A percentile compares a stretch with the other conserved stretches of the same genome.
Conservation (phyloP, 805 yeast genomes). For the Blastobotrys parvus region DNA sequence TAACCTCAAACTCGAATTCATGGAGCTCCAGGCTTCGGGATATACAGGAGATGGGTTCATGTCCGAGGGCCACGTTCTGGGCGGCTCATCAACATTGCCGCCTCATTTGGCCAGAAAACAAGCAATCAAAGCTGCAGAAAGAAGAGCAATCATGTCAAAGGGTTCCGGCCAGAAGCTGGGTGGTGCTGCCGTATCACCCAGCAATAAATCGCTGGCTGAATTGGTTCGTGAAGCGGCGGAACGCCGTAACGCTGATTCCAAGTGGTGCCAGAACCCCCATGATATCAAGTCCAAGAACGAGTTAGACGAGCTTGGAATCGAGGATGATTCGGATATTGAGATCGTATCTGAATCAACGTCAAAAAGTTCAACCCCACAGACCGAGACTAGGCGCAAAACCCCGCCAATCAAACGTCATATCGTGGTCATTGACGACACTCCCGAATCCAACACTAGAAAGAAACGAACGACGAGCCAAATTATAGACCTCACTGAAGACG, state of each 20-base stretch:
- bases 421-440: too few species aligned
- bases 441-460: too few species aligned
- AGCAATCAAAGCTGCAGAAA: conserved; percentile 25
- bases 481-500: too few species aligned
- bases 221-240: conserved; percentile 56
- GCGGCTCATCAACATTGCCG: too few species aligned
- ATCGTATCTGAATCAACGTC: too few species aligned
- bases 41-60: conserved; percentile 40
- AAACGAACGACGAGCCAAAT: too few species aligned
- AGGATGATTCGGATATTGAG: too few species aligned
- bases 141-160: conserved; percentile 29
- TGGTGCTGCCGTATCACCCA: conserved; percentile 30
- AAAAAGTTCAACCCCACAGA: too few species aligned
- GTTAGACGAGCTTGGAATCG: neutral
- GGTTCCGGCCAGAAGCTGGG: conserved; percentile 33
- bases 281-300: neutral
- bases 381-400: too few species aligned
- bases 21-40: conserved; percentile 32
- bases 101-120: conserved; percentile 14
- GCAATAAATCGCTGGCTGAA: conserved; percentile 16
- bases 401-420: too few species aligned
- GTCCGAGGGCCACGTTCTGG: conserved; percentile 38
- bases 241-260: conserved; percentile 32
- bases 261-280: conserved; percentile 21
- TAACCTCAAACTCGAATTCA: conserved; percentile 45